phyloP scores from a whole-genome alignment of 768 basidiomycete genomes.

The Collybia nuda region DNA sequence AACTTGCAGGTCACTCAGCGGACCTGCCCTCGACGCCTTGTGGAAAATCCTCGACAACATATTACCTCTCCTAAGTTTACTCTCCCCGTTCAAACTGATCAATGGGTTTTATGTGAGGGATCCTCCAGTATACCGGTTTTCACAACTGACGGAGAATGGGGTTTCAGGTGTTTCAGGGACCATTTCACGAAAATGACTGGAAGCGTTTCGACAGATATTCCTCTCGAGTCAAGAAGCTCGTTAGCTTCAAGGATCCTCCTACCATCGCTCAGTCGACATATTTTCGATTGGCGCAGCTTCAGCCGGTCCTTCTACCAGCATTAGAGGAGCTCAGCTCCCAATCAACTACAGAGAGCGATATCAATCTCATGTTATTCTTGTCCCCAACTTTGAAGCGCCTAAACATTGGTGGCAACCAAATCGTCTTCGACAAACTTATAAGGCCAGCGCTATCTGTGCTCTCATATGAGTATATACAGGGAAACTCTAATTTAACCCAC shows the following conservation, averaged over 20 bases:
- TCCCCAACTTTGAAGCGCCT: background rate
- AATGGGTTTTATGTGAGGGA: conserved; percentile 8
- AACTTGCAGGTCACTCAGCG: conserved; percentile 9
- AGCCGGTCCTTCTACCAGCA: conserved; percentile 3
- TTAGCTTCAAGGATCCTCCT: background rate
- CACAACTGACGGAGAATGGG: background rate
- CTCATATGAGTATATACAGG: background rate
- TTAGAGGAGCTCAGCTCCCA: background rate
- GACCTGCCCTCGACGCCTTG: conserved; percentile 8
- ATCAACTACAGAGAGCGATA: background rate
- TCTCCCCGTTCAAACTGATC: conserved; percentile 3
- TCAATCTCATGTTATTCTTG: conserved; percentile 3
- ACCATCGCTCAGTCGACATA: background rate
- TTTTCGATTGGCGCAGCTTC: background rate
- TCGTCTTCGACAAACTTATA: background rate
- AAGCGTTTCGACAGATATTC: conserved; percentile 1
- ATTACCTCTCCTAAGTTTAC: conserved; percentile 6
- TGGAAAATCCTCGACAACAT: conserved; percentile 8
- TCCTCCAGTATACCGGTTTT: background rate
- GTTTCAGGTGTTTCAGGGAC: conserved; percentile 5
- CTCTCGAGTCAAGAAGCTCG: background rate
- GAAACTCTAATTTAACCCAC: background rate
- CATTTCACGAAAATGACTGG: conserved; percentile 1
- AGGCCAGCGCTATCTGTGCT: background rate
- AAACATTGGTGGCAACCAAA: background rate